Evolutionary conservation across 495 filamentous ascomycete species (phyloP), one percentile per base, ranked within the genome.

Genomic region (Antarctomyces pellizariae): DNA sequence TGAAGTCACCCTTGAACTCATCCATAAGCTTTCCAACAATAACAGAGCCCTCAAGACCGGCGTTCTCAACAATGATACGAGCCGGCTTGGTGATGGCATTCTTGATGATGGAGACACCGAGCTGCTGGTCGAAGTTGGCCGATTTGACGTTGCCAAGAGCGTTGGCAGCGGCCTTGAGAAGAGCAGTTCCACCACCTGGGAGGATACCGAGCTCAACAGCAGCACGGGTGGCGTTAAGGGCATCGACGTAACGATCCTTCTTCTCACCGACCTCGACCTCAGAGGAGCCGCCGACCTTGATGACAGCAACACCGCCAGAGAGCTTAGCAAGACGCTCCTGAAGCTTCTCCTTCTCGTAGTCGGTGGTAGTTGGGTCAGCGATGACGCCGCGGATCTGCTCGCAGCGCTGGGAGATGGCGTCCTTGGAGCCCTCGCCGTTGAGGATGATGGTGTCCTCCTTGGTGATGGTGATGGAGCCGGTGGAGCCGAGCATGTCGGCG

Each of bases 271-370:
- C 86, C 62, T 97, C 86, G 37, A 97, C 84, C 57, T 97, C 86
- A 38, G 83, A 93, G 32, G 82, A 61, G 51, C 86, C 86, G 42
- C 86, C 86, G 38, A 97, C 86, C 64, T 84, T 92, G 65, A 97
- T 95, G 54, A 97, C 86, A 36, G 86, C 86, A 45, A 97, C 86
- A 66, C 86, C 86, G 30, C 86, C 86, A 24, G 86, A 95, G 38
- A 97, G 79, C 72, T 97, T 97, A 39, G 86, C 86, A 27, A 95
- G 76, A 57, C 86, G 86, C 59, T 97, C 86, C 55, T 95, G 86
- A 31, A 97, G 75, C 68, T 97, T 97, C 71, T 97, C 86, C 64
- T 91, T 93, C 67, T 97, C 86, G 57, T 97, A 95, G 42, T 95
- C 89, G 34, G 80, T 90, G 34, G 86, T 95, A 34, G 63, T 66